phyloP scores from a whole-genome alignment of 495 filamentous ascomycete species.

The Penicillium soppii region DNA sequence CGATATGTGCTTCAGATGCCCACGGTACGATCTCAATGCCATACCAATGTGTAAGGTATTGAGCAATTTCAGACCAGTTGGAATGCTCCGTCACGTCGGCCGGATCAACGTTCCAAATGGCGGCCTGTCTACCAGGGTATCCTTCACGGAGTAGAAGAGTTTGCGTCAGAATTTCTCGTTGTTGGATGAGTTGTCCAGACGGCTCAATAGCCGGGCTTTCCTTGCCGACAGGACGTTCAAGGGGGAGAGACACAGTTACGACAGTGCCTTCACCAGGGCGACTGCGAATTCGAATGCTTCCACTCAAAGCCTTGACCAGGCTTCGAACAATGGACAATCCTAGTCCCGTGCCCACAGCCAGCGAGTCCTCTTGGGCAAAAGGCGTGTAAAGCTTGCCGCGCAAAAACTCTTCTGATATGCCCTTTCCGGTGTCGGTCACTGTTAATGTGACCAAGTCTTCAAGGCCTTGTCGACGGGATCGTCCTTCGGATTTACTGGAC shows the following conservation, averaged over 20 bases:
- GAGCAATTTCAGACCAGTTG: slow-evolving; percentile 25
- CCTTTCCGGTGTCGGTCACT: slow-evolving; percentile 66
- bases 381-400: slow-evolving; percentile 69
- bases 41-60: slow-evolving; percentile 46
- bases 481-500: slow-evolving; percentile 33
- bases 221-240: slow-evolving; percentile 34
- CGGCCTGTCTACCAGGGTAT: slow-evolving; percentile 23
- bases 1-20: slow-evolving; percentile 26
- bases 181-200: slow-evolving; percentile 11
- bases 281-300: slow-evolving; percentile 52
- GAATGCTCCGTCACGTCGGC: slow-evolving; percentile 5
- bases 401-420: slow-evolving; percentile 72
- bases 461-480: slow-evolving; percentile 30
- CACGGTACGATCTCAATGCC: slow-evolving; percentile 41
- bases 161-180: slow-evolving; percentile 25
- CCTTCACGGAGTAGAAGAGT: slow-evolving; percentile 29
- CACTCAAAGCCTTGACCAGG: slow-evolving; percentile 52
- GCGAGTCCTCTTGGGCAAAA: slow-evolving; percentile 71
- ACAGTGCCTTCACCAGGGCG: slow-evolving; percentile 49
- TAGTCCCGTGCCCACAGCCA: slow-evolving; percentile 55
- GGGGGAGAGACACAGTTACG: slow-evolving; percentile 48
- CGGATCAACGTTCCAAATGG: slow-evolving; percentile 30
- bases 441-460: slow-evolving; percentile 48
- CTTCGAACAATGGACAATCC: slow-evolving; percentile 56
- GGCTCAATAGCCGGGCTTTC: slow-evolving; percentile 23